These are phyloP conservation scores for Stachybotrys chlorohalonatus DNA, from an alignment of 2,329 filamentous ascomycete genomes.

Conservation along the genomic window DNA sequence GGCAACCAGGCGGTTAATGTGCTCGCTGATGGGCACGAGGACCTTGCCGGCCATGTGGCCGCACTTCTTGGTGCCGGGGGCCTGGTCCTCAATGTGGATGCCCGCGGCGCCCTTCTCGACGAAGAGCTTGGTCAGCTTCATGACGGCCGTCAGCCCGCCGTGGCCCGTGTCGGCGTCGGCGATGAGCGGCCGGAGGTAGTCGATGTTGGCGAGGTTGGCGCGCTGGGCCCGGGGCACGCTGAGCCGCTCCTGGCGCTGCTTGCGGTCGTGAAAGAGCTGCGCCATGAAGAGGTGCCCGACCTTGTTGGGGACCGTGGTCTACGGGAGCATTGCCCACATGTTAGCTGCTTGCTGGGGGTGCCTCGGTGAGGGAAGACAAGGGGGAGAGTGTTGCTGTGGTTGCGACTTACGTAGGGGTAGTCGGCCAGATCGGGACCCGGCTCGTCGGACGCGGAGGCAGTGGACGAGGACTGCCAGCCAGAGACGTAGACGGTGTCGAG, in stretches of 20 bases:
- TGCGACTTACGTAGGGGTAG: slow-evolving; percentile 70
- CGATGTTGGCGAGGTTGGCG: slow-evolving; percentile 65
- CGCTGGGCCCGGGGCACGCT: slow-evolving; percentile 66
- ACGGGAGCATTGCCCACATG: slow-evolving; percentile 15
- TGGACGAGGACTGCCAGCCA: slow-evolving; percentile 97
- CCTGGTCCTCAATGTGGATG: slow-evolving; percentile 98
- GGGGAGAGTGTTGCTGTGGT: neutral
- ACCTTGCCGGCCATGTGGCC: slow-evolving; percentile 99
- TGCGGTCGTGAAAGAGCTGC: slow-evolving; percentile 98
- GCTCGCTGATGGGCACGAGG: slow-evolving; percentile 90
- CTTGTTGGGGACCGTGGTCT: slow-evolving; percentile 98
- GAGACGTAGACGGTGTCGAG: slow-evolving; percentile 98
- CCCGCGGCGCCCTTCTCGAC: slow-evolving; percentile 93
- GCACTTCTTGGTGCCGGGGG: slow-evolving; percentile 98
- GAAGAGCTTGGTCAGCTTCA: slow-evolving; percentile 99
- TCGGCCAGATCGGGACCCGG: slow-evolving; percentile 96
- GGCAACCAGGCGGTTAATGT: slow-evolving; percentile 94
- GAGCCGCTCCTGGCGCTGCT: slow-evolving; percentile 92
- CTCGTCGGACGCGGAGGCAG: slow-evolving; percentile 88
- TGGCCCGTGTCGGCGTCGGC: slow-evolving; percentile 97
- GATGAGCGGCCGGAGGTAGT: slow-evolving; percentile 92
- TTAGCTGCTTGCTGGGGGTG: neutral
- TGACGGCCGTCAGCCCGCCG: slow-evolving; percentile 93
- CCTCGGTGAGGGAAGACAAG: neutral
- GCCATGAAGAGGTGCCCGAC: slow-evolving; percentile 96